Conservation (phyloP, 768 basidiomycete species). For the Pluteus cervinus region DNA sequence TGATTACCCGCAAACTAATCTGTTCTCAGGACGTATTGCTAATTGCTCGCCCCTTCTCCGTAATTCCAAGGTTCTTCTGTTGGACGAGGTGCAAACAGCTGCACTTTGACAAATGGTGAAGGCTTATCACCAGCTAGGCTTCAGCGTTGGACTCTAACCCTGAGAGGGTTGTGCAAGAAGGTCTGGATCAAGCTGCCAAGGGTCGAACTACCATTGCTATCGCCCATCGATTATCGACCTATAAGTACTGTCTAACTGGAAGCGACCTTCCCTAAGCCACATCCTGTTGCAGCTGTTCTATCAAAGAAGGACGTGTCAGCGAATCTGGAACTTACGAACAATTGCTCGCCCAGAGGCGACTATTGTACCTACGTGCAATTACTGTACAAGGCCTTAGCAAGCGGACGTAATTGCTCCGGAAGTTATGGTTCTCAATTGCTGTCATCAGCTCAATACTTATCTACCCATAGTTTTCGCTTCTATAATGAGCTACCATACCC, state of each 20-base stretch:
- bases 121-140: constrained; percentile 25
- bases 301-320: constrained; percentile 70
- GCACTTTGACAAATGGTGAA: constrained; percentile 8
- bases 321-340: constrained; percentile 79
- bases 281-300: constrained; percentile 56
- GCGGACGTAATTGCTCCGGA: too few species aligned
- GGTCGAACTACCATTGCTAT: constrained; percentile 86
- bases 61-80: constrained; percentile 70
- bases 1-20: neutral
- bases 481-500: too few species aligned
- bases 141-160: constrained; percentile 77
- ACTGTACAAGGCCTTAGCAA: constrained; percentile 58
- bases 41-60: constrained; percentile 78
- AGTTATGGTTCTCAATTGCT: too few species aligned
- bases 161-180: constrained; percentile 83
- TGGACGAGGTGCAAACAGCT: constrained; percentile 52
- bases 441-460: too few species aligned
- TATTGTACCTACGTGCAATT: constrained; percentile 74
- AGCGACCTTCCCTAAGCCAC: too few species aligned
- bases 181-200: constrained; percentile 77
- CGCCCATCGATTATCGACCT: constrained; percentile 79
- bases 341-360: constrained; percentile 45
- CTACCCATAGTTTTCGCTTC: too few species aligned
- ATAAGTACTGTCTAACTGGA: too few species aligned
- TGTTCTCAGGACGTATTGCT: constrained; percentile 38